Percentiles rank a stretch among this genome's conserved stretches.
These are phyloP conservation scores for Saccharomyces paradoxus DNA, from an alignment of 805 yeast species.

Conservation along the genomic window DNA sequence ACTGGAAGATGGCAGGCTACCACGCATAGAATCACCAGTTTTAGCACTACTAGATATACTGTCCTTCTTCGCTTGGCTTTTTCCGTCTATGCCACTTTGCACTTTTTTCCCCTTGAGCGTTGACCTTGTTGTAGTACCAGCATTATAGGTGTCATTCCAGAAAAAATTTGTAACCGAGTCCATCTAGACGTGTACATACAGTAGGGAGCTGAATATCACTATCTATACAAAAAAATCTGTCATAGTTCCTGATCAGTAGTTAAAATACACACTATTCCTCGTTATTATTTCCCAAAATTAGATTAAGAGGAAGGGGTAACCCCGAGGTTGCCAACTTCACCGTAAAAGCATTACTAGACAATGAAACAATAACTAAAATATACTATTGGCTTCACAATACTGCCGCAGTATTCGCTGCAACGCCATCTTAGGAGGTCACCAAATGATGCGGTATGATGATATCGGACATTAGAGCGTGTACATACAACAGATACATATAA, in stretches of 20 bases:
- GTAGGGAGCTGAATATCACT: neutral
- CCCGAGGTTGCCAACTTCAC: neutral
- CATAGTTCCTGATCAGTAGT: neutral
- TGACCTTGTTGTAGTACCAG: slow-evolving; percentile 2
- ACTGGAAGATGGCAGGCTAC: neutral
- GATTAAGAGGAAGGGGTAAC: neutral
- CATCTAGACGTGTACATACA: slow-evolving; percentile 9
- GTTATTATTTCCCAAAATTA: neutral
- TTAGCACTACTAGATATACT: slow-evolving; percentile 3
- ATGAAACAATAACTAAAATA: neutral
- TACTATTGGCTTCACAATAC: neutral
- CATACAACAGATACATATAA: neutral
- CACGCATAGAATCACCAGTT: neutral
- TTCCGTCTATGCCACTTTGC: neutral
- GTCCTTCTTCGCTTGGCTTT: neutral
- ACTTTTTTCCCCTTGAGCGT: neutral
- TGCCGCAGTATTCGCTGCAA: neutral
- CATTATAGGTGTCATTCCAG: slow-evolving; percentile 21
- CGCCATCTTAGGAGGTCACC: neutral
- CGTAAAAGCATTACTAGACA: neutral
- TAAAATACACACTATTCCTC: neutral
- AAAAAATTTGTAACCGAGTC: slow-evolving; percentile 26
- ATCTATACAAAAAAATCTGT: neutral
- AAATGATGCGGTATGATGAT: neutral
- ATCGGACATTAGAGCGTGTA: neutral